phyloP scores from a whole-genome alignment of 306 rosid genomes.

The cucumber (Cucumis sativus) region Cucumber_9930_V3 NC_026657.2:12607501-12608000 shows the following conservation, averaged over 20 bases:
- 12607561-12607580: constrained; percentile 4
- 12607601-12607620: neutral
- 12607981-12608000: neutral
- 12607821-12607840: neutral
- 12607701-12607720: neutral
- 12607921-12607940: neutral
- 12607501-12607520: no score
- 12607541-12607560: neutral
- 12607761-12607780: no score
- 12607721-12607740: no score
- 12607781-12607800: neutral
- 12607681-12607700: neutral
- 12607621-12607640: neutral
- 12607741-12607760: no score
- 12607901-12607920: neutral
- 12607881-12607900: neutral
- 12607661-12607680: neutral
- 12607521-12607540: neutral
- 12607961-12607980: neutral
- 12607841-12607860: neutral
- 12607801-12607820: neutral
- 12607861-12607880: neutral
- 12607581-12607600: neutral
- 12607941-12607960: neutral
- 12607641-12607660: neutral